A percentile compares a stretch with the other conserved stretches of the same genome.
These are phyloP conservation scores for Puya raimondii DNA, from an alignment of 176 grass and related monocot species.

Conservation along the genomic window DNA sequence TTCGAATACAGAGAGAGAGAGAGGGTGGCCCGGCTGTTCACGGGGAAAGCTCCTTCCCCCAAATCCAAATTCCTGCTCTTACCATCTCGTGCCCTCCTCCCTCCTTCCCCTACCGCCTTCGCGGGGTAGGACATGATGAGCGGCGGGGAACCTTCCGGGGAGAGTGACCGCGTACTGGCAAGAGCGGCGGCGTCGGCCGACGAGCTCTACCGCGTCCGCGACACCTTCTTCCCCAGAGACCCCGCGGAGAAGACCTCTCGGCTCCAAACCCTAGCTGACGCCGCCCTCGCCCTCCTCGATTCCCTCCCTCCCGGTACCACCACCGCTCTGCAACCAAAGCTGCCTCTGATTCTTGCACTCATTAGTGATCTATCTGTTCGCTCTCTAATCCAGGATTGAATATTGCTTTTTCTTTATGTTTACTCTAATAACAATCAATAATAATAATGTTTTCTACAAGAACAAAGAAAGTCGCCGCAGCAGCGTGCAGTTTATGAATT, in stretches of 20 bases:
- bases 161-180: constrained; percentile 15
- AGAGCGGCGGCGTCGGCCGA: constrained; percentile 28
- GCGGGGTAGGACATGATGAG: background rate
- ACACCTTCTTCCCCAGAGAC: constrained; percentile 67
- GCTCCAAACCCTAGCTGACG: constrained; percentile 41
- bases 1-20: too few relatives aligned
- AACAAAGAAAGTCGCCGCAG: constrained; percentile 59
- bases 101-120: background rate
- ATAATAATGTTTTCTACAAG: constrained; percentile 19
- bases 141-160: background rate
- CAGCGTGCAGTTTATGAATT: constrained; percentile 83
- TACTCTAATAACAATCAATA: too few relatives aligned
- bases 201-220: constrained; percentile 69
- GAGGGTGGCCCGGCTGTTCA: too few relatives aligned
- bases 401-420: too few relatives aligned
- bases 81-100: background rate
- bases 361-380: too few relatives aligned
- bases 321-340: background rate
- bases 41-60: too few relatives aligned
- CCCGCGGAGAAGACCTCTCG: constrained; percentile 47
- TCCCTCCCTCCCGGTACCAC: constrained; percentile 37
- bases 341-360: background rate
- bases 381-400: too few relatives aligned
- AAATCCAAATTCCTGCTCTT: too few relatives aligned
- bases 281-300: constrained; percentile 46